A percentile compares a stretch with the other conserved stretches of the same genome.
Conservation (phyloP, 2,329 filamentous ascomycete species). For the Sporothrix inflata region DNA sequence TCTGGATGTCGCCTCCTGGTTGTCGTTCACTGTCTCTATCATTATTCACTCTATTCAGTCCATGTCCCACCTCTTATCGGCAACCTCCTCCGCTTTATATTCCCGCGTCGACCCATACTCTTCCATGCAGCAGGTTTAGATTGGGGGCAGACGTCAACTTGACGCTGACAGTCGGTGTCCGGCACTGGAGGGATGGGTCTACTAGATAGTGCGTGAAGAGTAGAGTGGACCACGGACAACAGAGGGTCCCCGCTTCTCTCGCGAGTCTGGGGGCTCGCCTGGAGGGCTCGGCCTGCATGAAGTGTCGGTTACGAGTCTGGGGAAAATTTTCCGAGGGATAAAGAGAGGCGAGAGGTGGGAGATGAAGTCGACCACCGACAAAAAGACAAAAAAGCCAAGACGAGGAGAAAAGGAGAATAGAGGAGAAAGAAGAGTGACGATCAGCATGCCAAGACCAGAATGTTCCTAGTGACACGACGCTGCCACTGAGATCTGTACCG, state of each 20-base stretch:
- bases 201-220: too few relatives aligned
- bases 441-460: background rate
- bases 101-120: background rate
- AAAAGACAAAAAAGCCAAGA: background rate
- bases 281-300: background rate
- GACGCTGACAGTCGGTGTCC: background rate
- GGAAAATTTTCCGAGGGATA: slow-evolving; percentile 19
- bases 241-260: background rate
- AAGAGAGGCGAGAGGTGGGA: background rate
- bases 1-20: too few relatives aligned
- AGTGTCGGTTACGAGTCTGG: slow-evolving; percentile 17
- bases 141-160: background rate
- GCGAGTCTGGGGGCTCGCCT: background rate
- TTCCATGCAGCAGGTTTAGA: background rate
- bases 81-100: background rate
- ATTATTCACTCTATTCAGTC: background rate
- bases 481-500: background rate
- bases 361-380: too few relatives aligned
- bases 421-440: background rate
- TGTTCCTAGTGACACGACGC: slow-evolving; percentile 11
- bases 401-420: background rate
- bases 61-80: background rate
- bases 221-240: background rate
- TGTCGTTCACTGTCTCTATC: background rate
- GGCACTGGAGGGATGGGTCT: background rate